Evolutionary conservation across 2,329 filamentous ascomycete species (phyloP), one percentile per base, ranked within the genome.

Genomic region (Colletotrichum costaricense): DNA sequence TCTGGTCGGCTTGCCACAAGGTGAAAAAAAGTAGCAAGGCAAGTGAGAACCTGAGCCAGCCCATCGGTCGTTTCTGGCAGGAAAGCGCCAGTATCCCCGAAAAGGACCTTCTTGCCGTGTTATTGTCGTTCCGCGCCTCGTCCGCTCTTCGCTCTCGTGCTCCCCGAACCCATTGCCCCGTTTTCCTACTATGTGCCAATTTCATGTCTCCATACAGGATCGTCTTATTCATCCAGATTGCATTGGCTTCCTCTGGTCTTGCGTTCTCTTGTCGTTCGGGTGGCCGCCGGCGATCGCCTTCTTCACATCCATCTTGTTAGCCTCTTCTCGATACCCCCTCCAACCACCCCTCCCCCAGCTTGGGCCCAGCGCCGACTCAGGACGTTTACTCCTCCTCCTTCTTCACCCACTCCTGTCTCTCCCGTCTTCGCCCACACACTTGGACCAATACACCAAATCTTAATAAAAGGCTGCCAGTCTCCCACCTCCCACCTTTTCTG

Each of bases 311-410:
- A 52, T 58, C 60, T 28, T 28, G 26, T 28, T 16, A 67, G 42
- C 49, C 35, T 35, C 58, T 38, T 62, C 49, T 46, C 16, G 38
- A 16, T 42, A 19, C n/a, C 28, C 49, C 28, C 60, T 33, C 59
- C 52, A 58, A 68, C 66, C 69, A 72, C 69, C 63, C 66, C 63
- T 54, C 56, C 63, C 33, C 68, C 62, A 49, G 38, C 49, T 52
- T 66, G 62, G 71, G 62, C 62, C 60, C 71, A 71, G 67, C 71
- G 67, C 67, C 71, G 71, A 73, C 67, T 73, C 60, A 73, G 71
- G 71, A 73, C 71, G 58, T 28, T 60, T 67, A 38, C 46, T 68
- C 46, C 56, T 72, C n/a, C 58, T 62, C 30, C 55, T 57, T 24
- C 62, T 59, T 55, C 63, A 73, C 52, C 63, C 62, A 42, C 28